A percentile compares a stretch with the other conserved stretches of the same genome.
These are phyloP conservation scores for Crotalaria pallida DNA, from an alignment of 306 rosid species.

Conservation along the genomic window DNA sequence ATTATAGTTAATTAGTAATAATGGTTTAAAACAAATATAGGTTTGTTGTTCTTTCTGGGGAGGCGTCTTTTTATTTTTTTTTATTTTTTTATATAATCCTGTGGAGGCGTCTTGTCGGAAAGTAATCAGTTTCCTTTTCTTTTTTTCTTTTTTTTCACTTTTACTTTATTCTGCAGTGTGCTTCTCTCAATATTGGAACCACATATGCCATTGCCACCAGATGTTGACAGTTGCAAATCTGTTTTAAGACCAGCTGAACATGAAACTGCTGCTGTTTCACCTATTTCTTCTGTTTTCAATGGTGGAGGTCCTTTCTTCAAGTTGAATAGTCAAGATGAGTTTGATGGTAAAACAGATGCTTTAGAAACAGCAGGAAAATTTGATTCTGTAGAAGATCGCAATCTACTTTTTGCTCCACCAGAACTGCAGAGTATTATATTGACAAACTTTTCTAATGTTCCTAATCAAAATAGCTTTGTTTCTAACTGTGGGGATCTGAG, in stretches of 20 bases:
- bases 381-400: conserved; percentile 59
- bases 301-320: conserved; percentile 48
- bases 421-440: conserved; percentile 54
- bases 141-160: conserved; percentile 23
- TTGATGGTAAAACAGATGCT: conserved; percentile 56
- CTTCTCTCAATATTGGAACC: conserved; percentile 90
- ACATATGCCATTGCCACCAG: conserved; percentile 82
- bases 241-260: conserved; percentile 38
- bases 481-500: conserved; percentile 37
- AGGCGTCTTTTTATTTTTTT: too few species aligned
- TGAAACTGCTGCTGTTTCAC: conserved; percentile 41
- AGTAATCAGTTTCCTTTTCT: background rate
- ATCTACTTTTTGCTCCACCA: conserved; percentile 61
- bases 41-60: background rate
- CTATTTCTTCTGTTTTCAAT: conserved; percentile 35
- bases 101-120: background rate
- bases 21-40: background rate
- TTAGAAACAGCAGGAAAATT: conserved; percentile 45
- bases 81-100: too few species aligned
- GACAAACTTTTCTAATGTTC: conserved; percentile 42
- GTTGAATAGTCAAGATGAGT: conserved; percentile 54
- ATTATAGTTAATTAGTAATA: background rate
- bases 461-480: conserved; percentile 38
- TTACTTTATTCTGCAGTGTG: conserved; percentile 48
- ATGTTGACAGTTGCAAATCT: conserved; percentile 66